A percentile compares a stretch with the other conserved stretches of the same genome.
Evolutionary conservation across 768 basidiomycete species (phyloP).

Genomic region (Filobasidium floriforme): DNA sequence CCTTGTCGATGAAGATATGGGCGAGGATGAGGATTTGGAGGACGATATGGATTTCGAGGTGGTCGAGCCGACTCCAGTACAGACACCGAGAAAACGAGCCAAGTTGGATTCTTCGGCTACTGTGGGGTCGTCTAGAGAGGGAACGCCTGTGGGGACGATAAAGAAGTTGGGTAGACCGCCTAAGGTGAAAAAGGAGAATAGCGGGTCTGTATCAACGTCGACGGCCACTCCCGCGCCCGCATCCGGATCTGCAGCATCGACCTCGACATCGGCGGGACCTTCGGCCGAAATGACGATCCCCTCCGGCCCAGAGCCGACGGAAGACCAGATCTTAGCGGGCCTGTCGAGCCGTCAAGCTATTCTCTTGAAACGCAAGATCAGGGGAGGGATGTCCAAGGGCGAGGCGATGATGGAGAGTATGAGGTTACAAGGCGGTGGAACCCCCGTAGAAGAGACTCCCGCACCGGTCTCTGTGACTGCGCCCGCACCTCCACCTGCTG

Average conservation of each 20-base stretch:
- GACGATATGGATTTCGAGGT: background rate
- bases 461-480: background rate
- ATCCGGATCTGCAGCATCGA: background rate
- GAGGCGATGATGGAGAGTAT: conserved; percentile 53
- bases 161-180: background rate
- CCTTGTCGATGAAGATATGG: no score
- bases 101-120: background rate
- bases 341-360: conserved; percentile 90
- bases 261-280: background rate
- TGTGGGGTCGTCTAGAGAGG: background rate
- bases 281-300: background rate
- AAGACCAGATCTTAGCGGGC: conserved; percentile 44
- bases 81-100: background rate
- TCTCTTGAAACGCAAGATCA: conserved; percentile 88
- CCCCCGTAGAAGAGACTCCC: background rate
- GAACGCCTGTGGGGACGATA: background rate
- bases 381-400: conserved; percentile 51
- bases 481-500: background rate
- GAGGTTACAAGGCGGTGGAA: conserved; percentile 8
- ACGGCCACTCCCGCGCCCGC: background rate
- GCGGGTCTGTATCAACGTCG: background rate
- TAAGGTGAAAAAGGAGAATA: conserved; percentile 1
- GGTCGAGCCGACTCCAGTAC: background rate
- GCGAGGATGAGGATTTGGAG: background rate
- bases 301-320: conserved; percentile 25